phyloP scores from a whole-genome alignment of 108 stramenopile genomes.

The Fragilariopsis cylindrus region DNA sequence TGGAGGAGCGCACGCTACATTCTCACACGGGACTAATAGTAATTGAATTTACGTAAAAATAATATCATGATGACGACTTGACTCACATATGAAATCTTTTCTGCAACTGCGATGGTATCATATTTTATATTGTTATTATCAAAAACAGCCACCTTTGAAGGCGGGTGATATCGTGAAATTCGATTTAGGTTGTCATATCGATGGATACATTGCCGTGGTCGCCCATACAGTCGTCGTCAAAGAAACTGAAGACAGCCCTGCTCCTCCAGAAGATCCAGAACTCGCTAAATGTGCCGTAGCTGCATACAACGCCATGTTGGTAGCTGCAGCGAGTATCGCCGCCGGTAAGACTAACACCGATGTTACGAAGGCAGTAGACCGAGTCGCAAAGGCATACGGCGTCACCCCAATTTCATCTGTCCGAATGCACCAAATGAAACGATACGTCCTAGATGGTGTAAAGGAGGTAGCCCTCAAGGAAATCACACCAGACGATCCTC shows the following conservation, averaged over 20 bases:
- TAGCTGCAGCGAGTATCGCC: constrained; percentile 87
- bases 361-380: constrained; percentile 90
- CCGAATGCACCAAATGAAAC: constrained; percentile 99
- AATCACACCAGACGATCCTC: constrained; percentile 75
- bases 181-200: constrained; percentile 99
- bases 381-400: constrained; percentile 92
- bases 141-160: constrained; percentile 71
- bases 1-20: constrained; percentile 20
- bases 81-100: too few relatives aligned
- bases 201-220: constrained; percentile 97
- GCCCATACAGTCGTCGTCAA: constrained; percentile 96
- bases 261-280: constrained; percentile 52
- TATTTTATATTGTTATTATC: not conserved
- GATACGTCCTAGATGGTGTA: constrained; percentile 95
- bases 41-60: not conserved
- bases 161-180: constrained; percentile 98
- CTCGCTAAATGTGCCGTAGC: constrained; percentile 90
- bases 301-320: constrained; percentile 96
- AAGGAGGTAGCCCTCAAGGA: constrained; percentile 90
- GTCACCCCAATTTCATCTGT: constrained; percentile 94
- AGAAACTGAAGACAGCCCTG: constrained; percentile 42
- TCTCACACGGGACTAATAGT: not conserved
- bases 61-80: not conserved
- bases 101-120: not conserved
- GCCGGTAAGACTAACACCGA: constrained; percentile 89